These are phyloP conservation scores for Pythium aphanidermatum DNA, from an alignment of 352 stramenopile species.

Conservation along the genomic window DNA sequence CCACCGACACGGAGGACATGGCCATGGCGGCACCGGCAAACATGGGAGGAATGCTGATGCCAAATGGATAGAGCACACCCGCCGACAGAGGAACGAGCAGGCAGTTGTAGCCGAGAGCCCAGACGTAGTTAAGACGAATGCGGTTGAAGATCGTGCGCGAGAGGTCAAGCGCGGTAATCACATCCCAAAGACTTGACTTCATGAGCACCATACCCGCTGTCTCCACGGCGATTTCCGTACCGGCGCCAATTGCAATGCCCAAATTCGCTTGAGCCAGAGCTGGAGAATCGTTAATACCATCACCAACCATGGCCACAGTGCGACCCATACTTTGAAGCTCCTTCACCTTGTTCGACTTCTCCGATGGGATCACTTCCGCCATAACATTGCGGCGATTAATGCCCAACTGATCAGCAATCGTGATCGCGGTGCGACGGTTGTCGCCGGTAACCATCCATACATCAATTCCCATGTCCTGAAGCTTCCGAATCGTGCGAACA, in stretches of 20 bases:
- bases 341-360: slow-evolving; percentile 93
- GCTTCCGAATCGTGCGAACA: slow-evolving; percentile 82
- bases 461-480: slow-evolving; percentile 90
- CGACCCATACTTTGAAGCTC: slow-evolving; percentile 85
- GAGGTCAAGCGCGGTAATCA: slow-evolving; percentile 97
- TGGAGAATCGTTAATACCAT: slow-evolving; percentile 98
- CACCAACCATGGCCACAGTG: slow-evolving; percentile 94
- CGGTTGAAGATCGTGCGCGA: slow-evolving; percentile 94
- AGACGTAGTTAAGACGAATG: slow-evolving; percentile 97
- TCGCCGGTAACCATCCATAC: slow-evolving; percentile 99
- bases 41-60: slow-evolving; percentile 93
- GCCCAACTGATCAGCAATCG: slow-evolving; percentile 91
- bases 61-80: slow-evolving; percentile 94
- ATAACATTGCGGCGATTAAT: slow-evolving; percentile 92
- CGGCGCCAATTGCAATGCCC: slow-evolving; percentile 94
- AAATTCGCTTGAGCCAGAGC: slow-evolving; percentile 96
- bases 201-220: slow-evolving; percentile 93
- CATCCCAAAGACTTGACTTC: slow-evolving; percentile 88
- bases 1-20: slow-evolving; percentile 94
- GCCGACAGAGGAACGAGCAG: slow-evolving; percentile 96
- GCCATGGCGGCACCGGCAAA: slow-evolving; percentile 96
- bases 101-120: slow-evolving; percentile 97
- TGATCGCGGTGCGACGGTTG: slow-evolving; percentile 91
- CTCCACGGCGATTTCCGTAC: slow-evolving; percentile 97
- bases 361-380: slow-evolving; percentile 93